Percentiles rank a stretch among this genome's conserved stretches.
These are phyloP conservation scores for Wickerhamiella australiensis DNA, from an alignment of 805 yeast genomes.

Conservation along the genomic window DNA sequence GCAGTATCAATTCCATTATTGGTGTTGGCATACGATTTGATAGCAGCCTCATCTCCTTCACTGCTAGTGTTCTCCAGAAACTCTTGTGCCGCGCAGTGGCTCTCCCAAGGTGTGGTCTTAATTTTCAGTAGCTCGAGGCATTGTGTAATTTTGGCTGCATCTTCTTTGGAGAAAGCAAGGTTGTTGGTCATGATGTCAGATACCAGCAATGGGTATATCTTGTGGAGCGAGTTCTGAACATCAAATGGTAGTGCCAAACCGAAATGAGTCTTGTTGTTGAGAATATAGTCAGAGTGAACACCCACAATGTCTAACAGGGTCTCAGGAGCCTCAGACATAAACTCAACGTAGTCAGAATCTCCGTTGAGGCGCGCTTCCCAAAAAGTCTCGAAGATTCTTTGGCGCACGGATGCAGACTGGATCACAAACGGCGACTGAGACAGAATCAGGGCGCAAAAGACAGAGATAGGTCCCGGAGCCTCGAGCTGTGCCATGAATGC, in stretches of 20 bases:
- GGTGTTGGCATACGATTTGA: constrained; percentile 16
- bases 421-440: constrained; percentile 15
- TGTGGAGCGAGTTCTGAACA: constrained; percentile 8
- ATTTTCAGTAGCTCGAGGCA: constrained; percentile 6
- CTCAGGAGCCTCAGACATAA: constrained; percentile 11
- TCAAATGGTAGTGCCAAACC: constrained; percentile 13
- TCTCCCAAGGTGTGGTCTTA: constrained; percentile 7
- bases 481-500: constrained; percentile 6
- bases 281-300: constrained; percentile 17
- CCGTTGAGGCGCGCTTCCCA: constrained; percentile 18
- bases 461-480: constrained; percentile 1
- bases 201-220: constrained; percentile 14
- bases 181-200: constrained; percentile 13
- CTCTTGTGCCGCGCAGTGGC: not conserved
- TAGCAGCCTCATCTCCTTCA: constrained; percentile 5
- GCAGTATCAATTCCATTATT: constrained; percentile 19
- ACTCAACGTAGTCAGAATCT: constrained; percentile 15
- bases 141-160: constrained; percentile 9
- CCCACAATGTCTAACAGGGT: constrained; percentile 14
- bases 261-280: not conserved
- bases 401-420: constrained; percentile 15
- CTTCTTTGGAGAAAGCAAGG: constrained; percentile 3
- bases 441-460: constrained; percentile 18
- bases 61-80: not conserved
- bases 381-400: constrained; percentile 18